Evolutionary conservation across 2,329 filamentous ascomycete genomes (phyloP), one percentile per base, ranked within the genome.

Genomic region (Aspergillus vadensis): DNA sequence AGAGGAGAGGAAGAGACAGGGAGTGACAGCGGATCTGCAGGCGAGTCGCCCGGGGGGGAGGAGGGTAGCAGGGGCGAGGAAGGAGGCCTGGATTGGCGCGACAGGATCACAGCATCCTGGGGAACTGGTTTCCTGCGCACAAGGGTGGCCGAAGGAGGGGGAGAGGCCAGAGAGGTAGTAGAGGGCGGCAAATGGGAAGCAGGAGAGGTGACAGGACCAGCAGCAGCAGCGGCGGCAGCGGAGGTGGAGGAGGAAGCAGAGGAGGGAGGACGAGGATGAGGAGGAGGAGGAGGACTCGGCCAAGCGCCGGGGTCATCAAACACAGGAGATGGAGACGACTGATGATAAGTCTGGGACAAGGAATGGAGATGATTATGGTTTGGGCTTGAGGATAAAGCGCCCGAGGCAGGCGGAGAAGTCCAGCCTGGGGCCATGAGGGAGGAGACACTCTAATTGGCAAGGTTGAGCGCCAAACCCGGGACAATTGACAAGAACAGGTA

Each of bases 61-160:
- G 64, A 67, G 55, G 66, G 69, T 67, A 63, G 66, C 57, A 67
- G 68, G 53, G 53, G 43, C 53, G 41, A 65, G 57, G 68, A 70
- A 27, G 63, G 63, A 59, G 62, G 63, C 53, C 60, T 63, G 44
- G 70, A 60, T 56, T 47, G 52, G 60, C 59, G 58, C 47, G 62
- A 56, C 48, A 56, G 41, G 55, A 62, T 69, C 62, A 80, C 75
- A 64, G 77, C 76, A 74, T 79, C 79, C 61, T 77, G 74, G 63
- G 83, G 84, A 63, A 86, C 73, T 67, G 84, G 83, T 72, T 85
- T 85, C 66, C 83, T 79, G 67, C 80, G 80, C 61, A 85, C 76
- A 57, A 78, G 76, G 63, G 79, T 77, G 43, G 78, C 71, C 60
- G 73, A 70, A 73, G 62, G 78, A 76, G 65, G 76, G 75, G 44